These are phyloP conservation scores for Xerocomus potaroensis DNA, from an alignment of 768 basidiomycete species.

Conservation along the genomic window DNA sequence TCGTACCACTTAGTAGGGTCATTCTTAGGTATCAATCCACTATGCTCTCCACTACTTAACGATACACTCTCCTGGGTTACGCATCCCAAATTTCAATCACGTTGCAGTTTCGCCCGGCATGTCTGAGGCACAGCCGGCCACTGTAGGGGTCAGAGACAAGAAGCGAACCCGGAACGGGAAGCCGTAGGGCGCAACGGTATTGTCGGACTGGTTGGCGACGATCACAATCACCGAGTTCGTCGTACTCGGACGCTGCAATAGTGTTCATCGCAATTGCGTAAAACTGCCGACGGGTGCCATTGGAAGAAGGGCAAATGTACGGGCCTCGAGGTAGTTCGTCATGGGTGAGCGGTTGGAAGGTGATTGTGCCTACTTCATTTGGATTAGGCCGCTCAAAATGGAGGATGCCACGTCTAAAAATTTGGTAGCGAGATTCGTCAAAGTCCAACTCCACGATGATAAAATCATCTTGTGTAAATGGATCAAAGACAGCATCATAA, in stretches of 20 bases:
- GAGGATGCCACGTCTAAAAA: constrained; percentile 6
- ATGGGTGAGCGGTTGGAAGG: constrained; percentile 1
- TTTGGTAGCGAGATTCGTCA: no score
- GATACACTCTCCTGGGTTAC: no score
- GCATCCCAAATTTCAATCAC: constrained; percentile 15
- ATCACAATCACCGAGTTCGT: neutral
- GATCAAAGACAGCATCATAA: constrained; percentile 9
- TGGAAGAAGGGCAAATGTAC: constrained; percentile 13
- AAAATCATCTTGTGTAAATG: constrained; percentile 7
- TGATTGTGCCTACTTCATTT: constrained; percentile 5
- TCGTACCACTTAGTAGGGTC: no score
- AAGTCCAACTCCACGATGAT: no score
- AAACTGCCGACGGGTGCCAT: constrained; percentile 11
- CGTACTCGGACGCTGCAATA: constrained; percentile 11
- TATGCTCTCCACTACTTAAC: no score
- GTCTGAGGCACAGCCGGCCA: constrained; percentile 15
- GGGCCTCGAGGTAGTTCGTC: neutral
- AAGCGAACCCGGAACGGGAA: neutral
- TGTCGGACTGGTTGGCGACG: neutral
- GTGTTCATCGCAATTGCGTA: neutral
- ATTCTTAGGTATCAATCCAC: no score
- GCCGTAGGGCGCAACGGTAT: constrained; percentile 1
- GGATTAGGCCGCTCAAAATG: neutral
- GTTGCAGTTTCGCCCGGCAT: neutral
- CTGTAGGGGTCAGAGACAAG: constrained; percentile 18